These are phyloP conservation scores for Triticum timopheevii DNA, from an alignment of 176 grass and related monocot genomes.

Conservation along the genomic window DNA sequence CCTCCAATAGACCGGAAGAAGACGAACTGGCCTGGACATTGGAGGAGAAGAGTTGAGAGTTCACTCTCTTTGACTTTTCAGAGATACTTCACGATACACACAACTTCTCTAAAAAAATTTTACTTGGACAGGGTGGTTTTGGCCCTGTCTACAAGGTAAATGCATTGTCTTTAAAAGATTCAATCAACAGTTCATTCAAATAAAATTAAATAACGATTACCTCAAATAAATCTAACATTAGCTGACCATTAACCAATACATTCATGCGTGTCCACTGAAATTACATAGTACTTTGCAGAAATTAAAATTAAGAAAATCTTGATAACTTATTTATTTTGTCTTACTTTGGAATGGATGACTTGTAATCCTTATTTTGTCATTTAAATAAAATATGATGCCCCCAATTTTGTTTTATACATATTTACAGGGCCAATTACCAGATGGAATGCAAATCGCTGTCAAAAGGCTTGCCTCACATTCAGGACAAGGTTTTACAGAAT, in stretches of 20 bases:
- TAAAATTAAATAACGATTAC: neutral
- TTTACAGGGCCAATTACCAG: constrained; percentile 17
- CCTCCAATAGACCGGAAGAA: neutral
- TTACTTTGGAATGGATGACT: neutral
- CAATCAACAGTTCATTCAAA: neutral
- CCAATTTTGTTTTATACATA: neutral
- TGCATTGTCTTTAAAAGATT: neutral
- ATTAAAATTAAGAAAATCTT: neutral
- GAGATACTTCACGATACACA: constrained; percentile 15
- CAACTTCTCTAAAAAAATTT: constrained; percentile 43
- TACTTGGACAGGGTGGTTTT: constrained; percentile 62
- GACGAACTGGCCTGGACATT: neutral
- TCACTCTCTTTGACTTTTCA: constrained; percentile 21
- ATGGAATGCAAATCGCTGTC: neutral
- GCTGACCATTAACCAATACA: neutral
- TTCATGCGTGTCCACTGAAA: neutral
- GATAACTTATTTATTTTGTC: neutral
- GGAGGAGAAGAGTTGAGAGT: constrained; percentile 24
- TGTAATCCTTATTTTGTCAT: neutral
- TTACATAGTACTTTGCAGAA: neutral
- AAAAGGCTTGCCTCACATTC: constrained; percentile 29
- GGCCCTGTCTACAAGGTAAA: constrained; percentile 63
- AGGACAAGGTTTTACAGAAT: constrained; percentile 16
- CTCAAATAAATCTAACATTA: neutral
- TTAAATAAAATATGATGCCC: neutral